phyloP scores from a whole-genome alignment of 768 basidiomycete species.

The Flagelloscypha sp. region DNA sequence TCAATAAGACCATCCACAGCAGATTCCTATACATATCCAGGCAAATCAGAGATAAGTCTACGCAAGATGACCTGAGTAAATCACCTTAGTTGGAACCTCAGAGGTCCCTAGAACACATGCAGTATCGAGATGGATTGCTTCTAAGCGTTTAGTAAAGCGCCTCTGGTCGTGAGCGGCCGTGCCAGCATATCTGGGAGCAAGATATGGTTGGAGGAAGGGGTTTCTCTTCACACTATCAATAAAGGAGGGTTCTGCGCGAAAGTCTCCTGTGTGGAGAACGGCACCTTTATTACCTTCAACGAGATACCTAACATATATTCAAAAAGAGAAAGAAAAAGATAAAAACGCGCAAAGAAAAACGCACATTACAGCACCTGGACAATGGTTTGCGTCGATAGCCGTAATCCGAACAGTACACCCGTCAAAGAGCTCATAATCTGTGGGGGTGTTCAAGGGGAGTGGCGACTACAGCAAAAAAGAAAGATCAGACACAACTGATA shows the following conservation, averaged over 20 bases:
- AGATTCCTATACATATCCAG: constrained; percentile 46
- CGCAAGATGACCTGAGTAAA: neutral
- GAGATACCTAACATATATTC: constrained; percentile 56
- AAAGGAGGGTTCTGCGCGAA: constrained; percentile 82
- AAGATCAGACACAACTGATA: neutral
- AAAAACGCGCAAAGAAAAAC: constrained; percentile 13
- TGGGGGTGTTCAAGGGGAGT: constrained; percentile 58
- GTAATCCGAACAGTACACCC: constrained; percentile 63
- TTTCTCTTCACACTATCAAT: constrained; percentile 60
- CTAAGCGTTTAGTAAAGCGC: constrained; percentile 37
- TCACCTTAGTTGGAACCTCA: constrained; percentile 54
- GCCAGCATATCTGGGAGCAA: constrained; percentile 28
- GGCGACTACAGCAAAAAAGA: constrained; percentile 33
- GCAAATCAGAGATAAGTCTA: neutral
- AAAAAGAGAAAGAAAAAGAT: neutral
- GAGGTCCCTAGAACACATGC: constrained; percentile 48
- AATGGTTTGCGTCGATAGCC: constrained; percentile 87
- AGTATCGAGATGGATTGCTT: constrained; percentile 82
- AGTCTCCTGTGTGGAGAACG: constrained; percentile 88
- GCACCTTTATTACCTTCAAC: constrained; percentile 64
- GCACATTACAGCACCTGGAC: constrained; percentile 89
- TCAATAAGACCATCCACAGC: constrained; percentile 61
- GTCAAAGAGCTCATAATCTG: constrained; percentile 45
- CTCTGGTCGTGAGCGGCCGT: constrained; percentile 1
- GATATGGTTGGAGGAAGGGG: constrained; percentile 64